Percentiles rank a stretch among this genome's conserved stretches.
These are phyloP conservation scores for Rhizopogon rudus DNA, from an alignment of 768 basidiomycete species.

Conservation along the genomic window DNA sequence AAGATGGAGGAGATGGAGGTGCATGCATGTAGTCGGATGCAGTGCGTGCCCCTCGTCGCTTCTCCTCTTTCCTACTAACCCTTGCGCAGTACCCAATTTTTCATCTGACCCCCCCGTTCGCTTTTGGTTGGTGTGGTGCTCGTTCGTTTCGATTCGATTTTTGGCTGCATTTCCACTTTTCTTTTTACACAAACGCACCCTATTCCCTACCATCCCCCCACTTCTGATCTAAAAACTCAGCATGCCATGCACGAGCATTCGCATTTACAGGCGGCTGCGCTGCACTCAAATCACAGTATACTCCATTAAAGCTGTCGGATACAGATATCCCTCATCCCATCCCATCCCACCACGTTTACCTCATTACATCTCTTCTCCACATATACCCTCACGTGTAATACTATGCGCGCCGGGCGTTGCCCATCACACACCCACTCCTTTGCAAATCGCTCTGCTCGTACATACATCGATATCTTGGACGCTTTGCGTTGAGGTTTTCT, in stretches of 20 bases:
- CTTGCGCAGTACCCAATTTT: conserved; percentile 72
- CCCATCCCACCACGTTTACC: not conserved
- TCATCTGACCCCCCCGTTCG: conserved; percentile 50
- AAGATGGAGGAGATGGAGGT: conserved; percentile 99
- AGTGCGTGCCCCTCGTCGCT: conserved; percentile 49
- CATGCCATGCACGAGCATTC: conserved; percentile 8
- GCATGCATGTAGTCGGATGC: conserved; percentile 85
- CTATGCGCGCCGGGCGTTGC: conserved; percentile 19
- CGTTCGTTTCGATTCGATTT: not conserved
- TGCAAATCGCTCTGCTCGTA: conserved; percentile 7
- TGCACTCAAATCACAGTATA: conserved; percentile 11
- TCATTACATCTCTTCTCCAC: conserved; percentile 14
- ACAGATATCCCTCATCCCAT: conserved; percentile 25
- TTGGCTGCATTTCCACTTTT: not conserved
- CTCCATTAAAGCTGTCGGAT: conserved; percentile 21
- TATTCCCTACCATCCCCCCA: not conserved
- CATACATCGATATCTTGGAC: conserved; percentile 11
- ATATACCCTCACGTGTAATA: conserved; percentile 36
- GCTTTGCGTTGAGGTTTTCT: not conserved
- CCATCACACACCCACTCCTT: conserved; percentile 5
- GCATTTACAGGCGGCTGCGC: conserved; percentile 14
- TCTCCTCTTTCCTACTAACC: conserved; percentile 7
- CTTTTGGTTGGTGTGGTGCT: conserved; percentile 1
- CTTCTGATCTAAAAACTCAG: conserved; percentile 8
- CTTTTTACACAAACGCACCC: not conserved